Base-by-base conservation (phyloP, 208 protist species). In the Trypanosoma vivax region DNA sequence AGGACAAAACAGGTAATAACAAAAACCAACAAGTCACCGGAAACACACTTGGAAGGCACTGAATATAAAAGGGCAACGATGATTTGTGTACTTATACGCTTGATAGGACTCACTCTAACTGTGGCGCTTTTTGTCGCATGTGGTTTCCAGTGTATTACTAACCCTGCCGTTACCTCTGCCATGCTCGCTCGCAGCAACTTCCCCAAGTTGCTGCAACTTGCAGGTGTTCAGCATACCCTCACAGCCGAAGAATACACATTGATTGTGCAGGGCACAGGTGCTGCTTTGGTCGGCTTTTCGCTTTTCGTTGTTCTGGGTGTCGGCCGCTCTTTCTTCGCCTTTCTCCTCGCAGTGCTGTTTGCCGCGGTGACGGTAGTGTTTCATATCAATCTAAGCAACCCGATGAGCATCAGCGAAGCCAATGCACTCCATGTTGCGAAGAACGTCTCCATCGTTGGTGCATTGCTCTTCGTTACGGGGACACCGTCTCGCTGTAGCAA, bases 221-320 rank as follows among this genome's bases (percentile, higher is more conserved):
- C 28, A 5, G 61, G 54, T 9, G 41, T 68, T 21, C 16, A 60
- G 23, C 60, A 68, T 29, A 35, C 37, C 24, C 61, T 68, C 9
- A 25, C n/a, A 27, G 48, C 59, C 2, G 28, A 21, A 5, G 60
- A 88, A 27, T 92, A 83, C 66, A 48, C 83, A 13, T 29, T 49
- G 38, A 5, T 88, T 5, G 70, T 83, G 21, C 79, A 83, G 40
- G 55, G 33, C 5, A 76, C 65, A 33, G 85, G 85, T 11, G 69
- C 63, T 28, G 65, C 84, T 2, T 83, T 76, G 31, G 46, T 92
- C 24, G 69, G 67, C 37, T 85, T 86, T 43, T 87, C 85, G 7
- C 65, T 88, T 18, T 88, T 92, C 29, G 83, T 89, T 60, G 45
- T 92, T 5, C 74, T 92, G 16, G 79, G 76, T 13, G 79, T 92